Percentiles rank a stretch among this genome's conserved stretches.
These are phyloP conservation scores for Pythium vanterpoolii DNA, from an alignment of 352 stramenopile species.

Conservation along the genomic window DNA sequence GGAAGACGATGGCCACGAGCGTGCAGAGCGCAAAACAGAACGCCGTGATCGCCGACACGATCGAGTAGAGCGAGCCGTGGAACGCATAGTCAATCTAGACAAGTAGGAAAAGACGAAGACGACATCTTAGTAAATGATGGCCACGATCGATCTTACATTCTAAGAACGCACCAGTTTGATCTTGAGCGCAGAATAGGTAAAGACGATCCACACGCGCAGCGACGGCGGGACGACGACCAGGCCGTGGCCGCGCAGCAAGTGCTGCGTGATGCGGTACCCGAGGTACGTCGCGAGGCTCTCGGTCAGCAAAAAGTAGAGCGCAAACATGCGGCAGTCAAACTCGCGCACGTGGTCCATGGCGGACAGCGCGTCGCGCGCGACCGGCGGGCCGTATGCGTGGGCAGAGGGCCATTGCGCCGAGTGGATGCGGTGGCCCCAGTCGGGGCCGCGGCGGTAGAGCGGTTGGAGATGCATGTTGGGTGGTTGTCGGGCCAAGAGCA, in stretches of 20 bases:
- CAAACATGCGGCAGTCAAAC: conserved; percentile 71
- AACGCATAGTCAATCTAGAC: conserved; percentile 83
- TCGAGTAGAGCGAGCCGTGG: conserved; percentile 69
- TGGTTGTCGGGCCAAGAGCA: too few relatives aligned
- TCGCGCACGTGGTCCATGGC: conserved; percentile 35
- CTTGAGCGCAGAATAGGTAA: conserved; percentile 75
- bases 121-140: too few relatives aligned
- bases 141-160: too few relatives aligned
- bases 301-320: conserved; percentile 72
- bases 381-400: conserved; percentile 45
- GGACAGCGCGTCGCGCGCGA: conserved; percentile 32
- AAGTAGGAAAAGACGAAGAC: neutral
- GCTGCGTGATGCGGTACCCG: conserved; percentile 76
- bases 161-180: conserved; percentile 52
- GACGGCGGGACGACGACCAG: conserved; percentile 59
- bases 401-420: conserved; percentile 26
- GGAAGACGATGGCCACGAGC: conserved; percentile 69
- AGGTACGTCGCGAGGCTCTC: conserved; percentile 76
- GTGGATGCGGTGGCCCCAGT: conserved; percentile 43
- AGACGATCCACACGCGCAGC: conserved; percentile 63
- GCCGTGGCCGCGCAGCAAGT: conserved; percentile 67
- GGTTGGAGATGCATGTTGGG: conserved; percentile 28
- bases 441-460: conserved; percentile 58
- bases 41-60: conserved; percentile 53
- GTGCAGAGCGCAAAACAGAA: conserved; percentile 68